Evolutionary conservation across 371 early-diverging fungal species (phyloP), one percentile per base, ranked within the genome.

Genomic region (Synchytrium microbalum): DNA sequence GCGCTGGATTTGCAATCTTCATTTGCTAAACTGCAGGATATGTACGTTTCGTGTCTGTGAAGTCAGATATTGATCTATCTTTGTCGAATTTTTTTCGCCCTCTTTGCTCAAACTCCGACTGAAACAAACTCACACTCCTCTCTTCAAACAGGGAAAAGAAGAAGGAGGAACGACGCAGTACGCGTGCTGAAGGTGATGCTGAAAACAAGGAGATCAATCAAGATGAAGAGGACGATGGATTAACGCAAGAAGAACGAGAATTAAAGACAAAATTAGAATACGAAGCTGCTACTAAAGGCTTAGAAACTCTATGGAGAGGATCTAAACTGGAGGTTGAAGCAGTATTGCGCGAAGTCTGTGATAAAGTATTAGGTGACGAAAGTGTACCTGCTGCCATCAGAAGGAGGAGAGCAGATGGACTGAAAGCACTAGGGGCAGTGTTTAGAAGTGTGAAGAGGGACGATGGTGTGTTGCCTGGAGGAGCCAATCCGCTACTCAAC

Each of bases 301-400:
- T 96, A 66, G 85, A 93, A 67, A 92, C 93, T 0, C 83, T 97
- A 55, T 96, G 96, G 96, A 82, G 88, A 69, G 94, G 93, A 23
- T 88, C 89, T 46, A 92, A 93, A 70, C 75, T 97, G 54, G 98
- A 97, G 75, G 92, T 97, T 24, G 92, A 95, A 72, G 81, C 85
- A 67, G 93, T 95, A 3, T 73, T 96, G 55, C 82, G 95, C 46
- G 92, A 93, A 67, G 74, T 81, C 0, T 97, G 96, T 79, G 94
- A 92, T 72, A 69, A 72, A 30, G 88, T 90, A 8, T 74, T 95
- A 55, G 72, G 79, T 55, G 93, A 93, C 61, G 71, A 70, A 33
- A 28, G 24, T 54, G 60, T 57, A 1, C 46, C 63, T 10, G 0
- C 59, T 3, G 74, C 71, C 32, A 54, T 72, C 0, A 32, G 68